phyloP scores from a whole-genome alignment of 768 basidiomycete species.

The Hydnomerulius pinastri region DNA sequence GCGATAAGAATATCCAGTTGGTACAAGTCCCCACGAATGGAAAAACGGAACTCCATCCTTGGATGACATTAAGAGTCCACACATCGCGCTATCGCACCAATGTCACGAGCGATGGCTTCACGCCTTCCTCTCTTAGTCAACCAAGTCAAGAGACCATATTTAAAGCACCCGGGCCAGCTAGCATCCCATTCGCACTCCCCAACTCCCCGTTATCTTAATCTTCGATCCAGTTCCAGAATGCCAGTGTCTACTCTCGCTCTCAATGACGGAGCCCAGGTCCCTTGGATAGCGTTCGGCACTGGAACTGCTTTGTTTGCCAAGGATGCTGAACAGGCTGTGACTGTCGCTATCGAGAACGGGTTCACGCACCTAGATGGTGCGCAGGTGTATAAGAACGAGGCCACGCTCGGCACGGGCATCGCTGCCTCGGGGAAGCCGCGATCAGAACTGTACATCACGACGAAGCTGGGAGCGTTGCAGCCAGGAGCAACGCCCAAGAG shows the following conservation, averaged over 20 bases:
- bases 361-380: constrained; percentile 69
- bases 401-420: constrained; percentile 51
- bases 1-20: background rate
- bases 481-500: constrained; percentile 49
- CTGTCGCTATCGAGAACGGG: constrained; percentile 53
- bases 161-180: background rate
- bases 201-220: constrained; percentile 7
- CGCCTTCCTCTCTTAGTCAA: constrained; percentile 10
- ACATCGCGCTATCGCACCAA: background rate
- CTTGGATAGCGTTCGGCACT: constrained; percentile 64
- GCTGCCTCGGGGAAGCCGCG: constrained; percentile 51
- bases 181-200: background rate
- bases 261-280: constrained; percentile 55
- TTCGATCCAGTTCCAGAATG: constrained; percentile 18
- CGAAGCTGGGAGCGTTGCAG: constrained; percentile 43
- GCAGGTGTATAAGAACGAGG: constrained; percentile 59
- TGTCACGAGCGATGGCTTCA: constrained; percentile 15
- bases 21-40: background rate
- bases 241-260: constrained; percentile 40
- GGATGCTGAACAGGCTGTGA: constrained; percentile 43
- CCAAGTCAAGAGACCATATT: constrained; percentile 5
- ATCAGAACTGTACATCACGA: constrained; percentile 61
- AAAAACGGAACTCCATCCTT: background rate
- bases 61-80: background rate
- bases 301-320: constrained; percentile 53